These are phyloP conservation scores for Microglena sp. DNA, from an alignment of 139 green algal genomes.

Conservation along the genomic window DNA sequence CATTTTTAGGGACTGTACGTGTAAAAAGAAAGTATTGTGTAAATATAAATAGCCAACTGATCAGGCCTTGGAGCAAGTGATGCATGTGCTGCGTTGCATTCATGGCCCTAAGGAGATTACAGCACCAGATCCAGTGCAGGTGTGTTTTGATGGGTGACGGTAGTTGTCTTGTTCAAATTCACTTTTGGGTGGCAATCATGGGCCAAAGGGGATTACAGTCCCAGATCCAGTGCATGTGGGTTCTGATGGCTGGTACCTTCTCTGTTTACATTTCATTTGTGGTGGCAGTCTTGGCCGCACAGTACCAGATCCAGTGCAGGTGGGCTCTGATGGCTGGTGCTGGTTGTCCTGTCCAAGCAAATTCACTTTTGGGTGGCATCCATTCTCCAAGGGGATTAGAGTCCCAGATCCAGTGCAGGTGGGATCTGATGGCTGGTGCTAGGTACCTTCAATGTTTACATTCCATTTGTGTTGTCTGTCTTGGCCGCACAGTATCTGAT, in stretches of 20 bases:
- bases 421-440: background rate
- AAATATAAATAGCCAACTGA: constrained; percentile 18
- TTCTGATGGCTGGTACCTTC: too few relatives aligned
- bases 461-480: too few relatives aligned
- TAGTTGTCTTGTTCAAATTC: too few relatives aligned
- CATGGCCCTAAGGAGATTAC: constrained; percentile 52
- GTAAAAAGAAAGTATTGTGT: too few relatives aligned
- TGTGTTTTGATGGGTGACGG: too few relatives aligned
- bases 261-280: too few relatives aligned
- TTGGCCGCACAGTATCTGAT: constrained; percentile 60
- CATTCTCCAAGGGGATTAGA: constrained; percentile 49
- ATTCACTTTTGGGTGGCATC: constrained; percentile 52
- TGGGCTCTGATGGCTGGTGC: too few relatives aligned
- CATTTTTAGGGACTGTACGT: too few relatives aligned
- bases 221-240: constrained; percentile 44
- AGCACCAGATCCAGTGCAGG: constrained; percentile 57
- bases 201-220: constrained; percentile 51
- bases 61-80: constrained; percentile 48
- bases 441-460: too few relatives aligned
- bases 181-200: constrained; percentile 74
- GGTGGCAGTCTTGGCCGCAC: too few relatives aligned
- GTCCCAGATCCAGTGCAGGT: constrained; percentile 60
- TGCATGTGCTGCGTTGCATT: constrained; percentile 67
- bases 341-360: background rate
- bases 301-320: too few relatives aligned